A percentile compares a stretch with the other conserved stretches of the same genome.
These are phyloP conservation scores for Oryza punctata DNA, from an alignment of 176 grass and related monocot species.

Conservation along the genomic window DNA sequence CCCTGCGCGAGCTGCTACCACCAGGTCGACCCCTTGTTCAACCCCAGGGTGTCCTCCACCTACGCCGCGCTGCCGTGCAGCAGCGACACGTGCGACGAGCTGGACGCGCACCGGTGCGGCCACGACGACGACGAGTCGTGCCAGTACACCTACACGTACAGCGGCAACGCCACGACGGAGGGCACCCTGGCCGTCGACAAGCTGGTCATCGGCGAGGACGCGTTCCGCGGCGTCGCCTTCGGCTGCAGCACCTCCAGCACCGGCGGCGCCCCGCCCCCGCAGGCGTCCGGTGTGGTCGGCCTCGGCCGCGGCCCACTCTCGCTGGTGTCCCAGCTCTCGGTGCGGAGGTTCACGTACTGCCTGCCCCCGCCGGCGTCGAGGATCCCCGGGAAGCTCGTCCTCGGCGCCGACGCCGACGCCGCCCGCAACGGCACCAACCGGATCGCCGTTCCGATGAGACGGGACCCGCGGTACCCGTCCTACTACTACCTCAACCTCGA, in stretches of 20 bases:
- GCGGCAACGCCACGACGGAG: conserved; percentile 44
- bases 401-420: conserved; percentile 34
- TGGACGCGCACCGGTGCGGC: conserved; percentile 32
- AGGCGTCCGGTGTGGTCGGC: conserved; percentile 53
- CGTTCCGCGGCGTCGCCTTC: conserved; percentile 45
- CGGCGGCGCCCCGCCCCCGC: conserved; percentile 2
- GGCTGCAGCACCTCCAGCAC: conserved; percentile 55
- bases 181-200: conserved; percentile 55
- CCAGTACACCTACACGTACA: conserved; percentile 63
- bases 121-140: conserved; percentile 43
- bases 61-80: conserved; percentile 47
- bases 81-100: conserved; percentile 45
- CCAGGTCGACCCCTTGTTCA: conserved; percentile 54
- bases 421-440: conserved; percentile 32
- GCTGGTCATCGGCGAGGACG: conserved; percentile 40
- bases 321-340: conserved; percentile 48
- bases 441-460: conserved; percentile 34
- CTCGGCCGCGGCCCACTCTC: conserved; percentile 55
- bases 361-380: conserved; percentile 38
- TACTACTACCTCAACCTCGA: conserved; percentile 62
- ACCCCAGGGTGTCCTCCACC: conserved; percentile 54
- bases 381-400: conserved; percentile 36
- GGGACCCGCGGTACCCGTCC: conserved; percentile 33
- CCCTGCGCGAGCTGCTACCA: conserved; percentile 58
- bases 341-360: conserved; percentile 66